Conservation (phyloP, 2,329 filamentous ascomycete species). For the Pseudofabraea citricarpa region DNA sequence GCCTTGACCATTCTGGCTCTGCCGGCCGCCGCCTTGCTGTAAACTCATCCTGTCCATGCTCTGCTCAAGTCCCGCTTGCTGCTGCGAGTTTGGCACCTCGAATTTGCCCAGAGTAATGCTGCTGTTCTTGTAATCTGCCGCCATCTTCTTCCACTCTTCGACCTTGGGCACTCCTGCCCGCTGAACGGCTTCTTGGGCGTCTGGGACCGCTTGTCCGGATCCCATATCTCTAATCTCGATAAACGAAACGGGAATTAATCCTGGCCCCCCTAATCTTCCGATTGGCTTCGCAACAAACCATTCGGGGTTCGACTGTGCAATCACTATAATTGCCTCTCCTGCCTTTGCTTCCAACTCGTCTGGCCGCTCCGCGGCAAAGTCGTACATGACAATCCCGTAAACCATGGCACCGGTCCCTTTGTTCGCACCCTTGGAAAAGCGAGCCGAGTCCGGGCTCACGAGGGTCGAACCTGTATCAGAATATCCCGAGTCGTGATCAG, state of each 20-base stretch:
- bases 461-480: constrained; percentile 47
- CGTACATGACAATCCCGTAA: constrained; percentile 94
- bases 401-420: constrained; percentile 81
- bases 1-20: constrained; percentile 41
- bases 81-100: constrained; percentile 48
- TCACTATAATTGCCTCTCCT: constrained; percentile 95
- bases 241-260: constrained; percentile 92
- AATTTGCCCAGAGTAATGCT: constrained; percentile 95
- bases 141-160: constrained; percentile 99
- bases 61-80: constrained; percentile 59
- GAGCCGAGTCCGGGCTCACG: constrained; percentile 29
- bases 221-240: constrained; percentile 95
- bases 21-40: constrained; percentile 44
- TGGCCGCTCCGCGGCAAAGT: constrained; percentile 91
- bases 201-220: constrained; percentile 73
- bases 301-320: constrained; percentile 95
- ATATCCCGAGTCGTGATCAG: constrained; percentile 89
- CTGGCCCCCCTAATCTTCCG: constrained; percentile 88
- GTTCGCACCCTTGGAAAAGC: constrained; percentile 32
- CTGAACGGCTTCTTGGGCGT: constrained; percentile 79
- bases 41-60: constrained; percentile 78
- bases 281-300: constrained; percentile 99
- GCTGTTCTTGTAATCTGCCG: constrained; percentile 97
- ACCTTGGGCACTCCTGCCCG: constrained; percentile 89
- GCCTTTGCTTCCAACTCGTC: constrained; percentile 94